Evolutionary conservation across 495 filamentous ascomycete species (phyloP).

Genomic region (Hypoxylon rickii): DNA sequence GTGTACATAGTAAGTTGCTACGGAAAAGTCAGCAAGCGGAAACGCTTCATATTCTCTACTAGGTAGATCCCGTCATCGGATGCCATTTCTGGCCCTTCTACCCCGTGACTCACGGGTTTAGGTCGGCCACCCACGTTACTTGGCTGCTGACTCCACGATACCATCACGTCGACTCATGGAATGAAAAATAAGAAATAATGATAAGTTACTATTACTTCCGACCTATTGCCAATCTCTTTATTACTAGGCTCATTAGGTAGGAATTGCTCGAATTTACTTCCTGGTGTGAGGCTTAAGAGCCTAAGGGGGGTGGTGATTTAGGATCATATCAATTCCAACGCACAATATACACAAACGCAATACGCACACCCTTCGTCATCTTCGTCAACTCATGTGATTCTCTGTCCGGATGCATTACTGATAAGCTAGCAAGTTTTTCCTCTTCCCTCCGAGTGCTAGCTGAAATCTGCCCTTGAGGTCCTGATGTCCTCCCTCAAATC

Average conservation of each 20-base stretch:
- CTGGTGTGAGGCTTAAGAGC: neutral
- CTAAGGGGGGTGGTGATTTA: slow-evolving; percentile 14
- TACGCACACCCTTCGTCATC: slow-evolving; percentile 23
- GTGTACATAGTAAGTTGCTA: neutral
- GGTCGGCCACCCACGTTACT: no score
- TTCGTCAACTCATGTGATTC: slow-evolving; percentile 30
- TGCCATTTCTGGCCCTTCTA: slow-evolving; percentile 3
- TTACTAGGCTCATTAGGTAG: no score
- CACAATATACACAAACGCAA: slow-evolving; percentile 33
- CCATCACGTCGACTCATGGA: no score
- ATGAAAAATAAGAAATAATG: no score
- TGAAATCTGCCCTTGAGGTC: slow-evolving; percentile 20
- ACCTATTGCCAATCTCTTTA: no score
- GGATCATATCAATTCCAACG: slow-evolving; percentile 24
- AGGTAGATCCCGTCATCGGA: slow-evolving; percentile 31
- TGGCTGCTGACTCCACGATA: no score
- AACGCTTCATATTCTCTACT: slow-evolving; percentile 1
- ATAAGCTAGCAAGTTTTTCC: slow-evolving; percentile 27
- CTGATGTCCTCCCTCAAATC: slow-evolving; percentile 17
- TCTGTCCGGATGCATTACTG: slow-evolving; percentile 32
- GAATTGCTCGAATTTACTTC: neutral
- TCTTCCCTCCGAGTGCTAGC: slow-evolving; percentile 16
- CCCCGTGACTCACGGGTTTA: slow-evolving; percentile 22
- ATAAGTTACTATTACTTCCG: no score
- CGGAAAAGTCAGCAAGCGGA: neutral